Base-by-base conservation (phyloP, 768 basidiomycete species). In the Arthromyces matolae region DNA sequence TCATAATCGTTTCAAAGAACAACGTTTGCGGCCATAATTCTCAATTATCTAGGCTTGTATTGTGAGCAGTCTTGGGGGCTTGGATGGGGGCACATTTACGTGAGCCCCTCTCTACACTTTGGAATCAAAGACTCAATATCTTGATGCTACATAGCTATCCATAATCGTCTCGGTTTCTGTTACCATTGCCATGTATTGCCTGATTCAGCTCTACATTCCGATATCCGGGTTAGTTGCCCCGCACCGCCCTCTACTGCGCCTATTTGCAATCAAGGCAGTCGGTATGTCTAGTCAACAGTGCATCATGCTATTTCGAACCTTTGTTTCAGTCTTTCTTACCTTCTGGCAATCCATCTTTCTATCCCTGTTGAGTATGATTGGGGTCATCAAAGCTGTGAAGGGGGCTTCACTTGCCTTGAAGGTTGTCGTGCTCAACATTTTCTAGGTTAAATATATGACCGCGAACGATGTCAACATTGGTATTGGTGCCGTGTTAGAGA, bases 281-380 rank as follows among this genome's bases (percentile, higher is more conserved):
- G 83, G 83, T 82, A 28, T 46, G 78, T 61, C 3, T 4, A 37
- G 16, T 5, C 3, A 12, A 52, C 22, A 34, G 46, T 3, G 25
- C 3, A 36, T 35, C 10, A 16, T 19, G 14, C 32, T 20, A 38
- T 29, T 23, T 56, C 20, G 50, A 47, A 20, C 24, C 6, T 46
- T 1, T 2, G 23, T 44, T 10, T 5, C 52, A 79, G 83, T 87
- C 0, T 86, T 88, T 59, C 66, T 88, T 14, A 86, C 83, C 6
- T 89, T 89, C 60, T 89, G 86, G 86, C 86, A 89, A 63, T 76
- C 80, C 13, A 79, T 76, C 0, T 68, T 79, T 27, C 70, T 89
- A 12, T 76, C 79, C 3, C 49, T 79, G 13, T 72, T 89, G 10
- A 73, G 70, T 31, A 70, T 77, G 60, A 66, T 84, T 45, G 79